Conservation (phyloP, 495 filamentous ascomycete species). For the Trichoderma reesei region DNA sequence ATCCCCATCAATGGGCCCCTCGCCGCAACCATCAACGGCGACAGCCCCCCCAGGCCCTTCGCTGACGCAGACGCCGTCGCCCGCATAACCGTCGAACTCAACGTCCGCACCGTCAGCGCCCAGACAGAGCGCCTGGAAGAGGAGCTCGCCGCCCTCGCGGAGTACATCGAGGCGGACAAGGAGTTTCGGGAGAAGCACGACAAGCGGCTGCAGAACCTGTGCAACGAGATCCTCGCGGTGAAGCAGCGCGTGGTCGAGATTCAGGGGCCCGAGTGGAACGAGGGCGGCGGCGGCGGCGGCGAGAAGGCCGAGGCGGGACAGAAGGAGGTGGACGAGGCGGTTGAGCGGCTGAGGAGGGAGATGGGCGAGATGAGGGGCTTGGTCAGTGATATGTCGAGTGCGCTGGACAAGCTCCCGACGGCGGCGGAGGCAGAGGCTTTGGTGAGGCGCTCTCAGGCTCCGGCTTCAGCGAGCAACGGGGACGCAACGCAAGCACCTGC, state of each 20-base stretch:
- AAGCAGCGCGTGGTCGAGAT: constrained; percentile 32
- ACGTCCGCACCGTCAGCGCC: background rate
- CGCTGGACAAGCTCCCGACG: background rate
- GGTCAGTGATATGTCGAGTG: background rate
- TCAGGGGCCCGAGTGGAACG: background rate
- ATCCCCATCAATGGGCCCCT: background rate
- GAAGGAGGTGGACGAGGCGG: background rate
- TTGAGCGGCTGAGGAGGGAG: background rate
- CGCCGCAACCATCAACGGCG: background rate
- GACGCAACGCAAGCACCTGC: background rate
- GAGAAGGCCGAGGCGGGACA: background rate
- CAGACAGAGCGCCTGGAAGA: background rate
- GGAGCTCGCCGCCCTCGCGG: background rate
- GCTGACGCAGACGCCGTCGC: background rate
- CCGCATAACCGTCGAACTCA: constrained; percentile 4
- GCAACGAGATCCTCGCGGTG: background rate
- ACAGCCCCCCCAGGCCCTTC: background rate
- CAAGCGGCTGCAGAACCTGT: background rate
- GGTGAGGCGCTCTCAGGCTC: background rate
- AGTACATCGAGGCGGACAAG: background rate
- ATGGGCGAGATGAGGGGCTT: background rate
- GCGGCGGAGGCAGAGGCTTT: background rate
- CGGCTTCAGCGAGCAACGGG: background rate
- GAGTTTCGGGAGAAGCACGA: background rate
- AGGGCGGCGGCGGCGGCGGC: no score